Percentiles rank a stretch among this genome's conserved stretches.
Conservation (phyloP, 352 stramenopile genomes). For the Sclerospora graminicola region DNA sequence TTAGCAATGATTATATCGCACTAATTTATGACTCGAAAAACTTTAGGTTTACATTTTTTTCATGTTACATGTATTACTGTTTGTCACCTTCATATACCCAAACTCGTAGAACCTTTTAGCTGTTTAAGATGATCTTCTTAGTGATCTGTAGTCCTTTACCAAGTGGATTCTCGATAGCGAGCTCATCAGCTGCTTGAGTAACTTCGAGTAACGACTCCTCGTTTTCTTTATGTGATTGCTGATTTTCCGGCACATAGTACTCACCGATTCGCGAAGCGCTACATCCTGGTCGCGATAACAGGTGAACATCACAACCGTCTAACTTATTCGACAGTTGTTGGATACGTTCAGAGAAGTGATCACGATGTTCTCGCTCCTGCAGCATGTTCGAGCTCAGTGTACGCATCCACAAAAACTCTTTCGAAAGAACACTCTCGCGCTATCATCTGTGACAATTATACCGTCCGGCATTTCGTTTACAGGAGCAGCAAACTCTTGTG, state of each 20-base stretch:
- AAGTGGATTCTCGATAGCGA: constrained; percentile 64
- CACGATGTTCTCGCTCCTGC: no score
- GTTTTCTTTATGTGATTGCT: constrained; percentile 43
- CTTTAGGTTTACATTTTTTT: no score
- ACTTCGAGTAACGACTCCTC: no score
- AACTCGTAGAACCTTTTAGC: constrained; percentile 43
- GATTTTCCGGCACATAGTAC: constrained; percentile 80
- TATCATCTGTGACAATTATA: constrained; percentile 90
- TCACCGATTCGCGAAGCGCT: no score
- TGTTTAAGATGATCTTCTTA: constrained; percentile 81
- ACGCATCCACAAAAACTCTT: constrained; percentile 92
- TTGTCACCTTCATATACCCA: no score
- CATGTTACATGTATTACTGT: neutral
- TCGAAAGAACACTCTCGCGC: constrained; percentile 78
- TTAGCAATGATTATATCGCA: no score
- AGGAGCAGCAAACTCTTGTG: constrained; percentile 90
- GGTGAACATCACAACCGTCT: constrained; percentile 54
- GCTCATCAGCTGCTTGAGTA: no score
- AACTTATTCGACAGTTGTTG: constrained; percentile 79
- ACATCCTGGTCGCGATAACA: no score
- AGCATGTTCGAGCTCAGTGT: no score
- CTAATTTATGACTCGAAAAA: constrained; percentile 21
- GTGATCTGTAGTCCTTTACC: constrained; percentile 69
- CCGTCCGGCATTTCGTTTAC: constrained; percentile 94
- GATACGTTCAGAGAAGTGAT: constrained; percentile 86